Evolutionary conservation across 306 rosid species (phyloP).

Genomic region (Carpinus viminea): DNA sequence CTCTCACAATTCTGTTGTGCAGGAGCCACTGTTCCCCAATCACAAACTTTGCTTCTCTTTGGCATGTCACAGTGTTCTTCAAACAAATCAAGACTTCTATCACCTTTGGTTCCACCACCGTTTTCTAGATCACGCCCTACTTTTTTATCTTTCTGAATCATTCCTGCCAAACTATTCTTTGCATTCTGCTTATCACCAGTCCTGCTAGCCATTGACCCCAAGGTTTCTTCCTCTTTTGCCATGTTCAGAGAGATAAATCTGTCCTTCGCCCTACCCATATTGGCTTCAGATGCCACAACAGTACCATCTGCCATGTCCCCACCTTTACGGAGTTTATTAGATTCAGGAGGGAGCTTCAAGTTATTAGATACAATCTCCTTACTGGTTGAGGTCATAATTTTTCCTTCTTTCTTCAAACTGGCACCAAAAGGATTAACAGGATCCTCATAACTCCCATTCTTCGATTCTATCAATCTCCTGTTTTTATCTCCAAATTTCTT

Average conservation of each 20-base stretch:
- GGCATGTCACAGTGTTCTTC: conserved; percentile 8
- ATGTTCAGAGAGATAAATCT: conserved; percentile 32
- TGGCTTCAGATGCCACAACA: conserved; percentile 39
- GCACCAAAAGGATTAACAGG: conserved; percentile 21
- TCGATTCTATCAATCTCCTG: conserved; percentile 52
- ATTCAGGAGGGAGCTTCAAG: conserved; percentile 75
- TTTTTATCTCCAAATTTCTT: conserved; percentile 42
- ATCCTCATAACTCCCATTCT: conserved; percentile 48
- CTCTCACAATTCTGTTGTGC: neutral
- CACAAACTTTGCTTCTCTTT: conserved; percentile 46
- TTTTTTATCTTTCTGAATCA: conserved; percentile 50
- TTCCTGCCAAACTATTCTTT: conserved; percentile 39
- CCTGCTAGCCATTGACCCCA: conserved; percentile 37
- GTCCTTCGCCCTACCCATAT: conserved; percentile 46
- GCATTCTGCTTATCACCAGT: conserved; percentile 27
- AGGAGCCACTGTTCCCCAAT: conserved; percentile 3
- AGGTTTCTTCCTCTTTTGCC: conserved; percentile 32
- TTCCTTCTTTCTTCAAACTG: conserved; percentile 45
- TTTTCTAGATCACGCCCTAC: conserved; percentile 28
- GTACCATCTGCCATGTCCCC: conserved; percentile 36
- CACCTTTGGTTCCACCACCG: conserved; percentile 29
- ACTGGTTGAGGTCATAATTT: conserved; percentile 44
- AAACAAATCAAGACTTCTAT: neutral
- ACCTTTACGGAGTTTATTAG: conserved; percentile 37
- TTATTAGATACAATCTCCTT: conserved; percentile 75